phyloP scores from a whole-genome alignment of 2,329 filamentous ascomycete species.

The Trichoderma asperellum region DNA sequence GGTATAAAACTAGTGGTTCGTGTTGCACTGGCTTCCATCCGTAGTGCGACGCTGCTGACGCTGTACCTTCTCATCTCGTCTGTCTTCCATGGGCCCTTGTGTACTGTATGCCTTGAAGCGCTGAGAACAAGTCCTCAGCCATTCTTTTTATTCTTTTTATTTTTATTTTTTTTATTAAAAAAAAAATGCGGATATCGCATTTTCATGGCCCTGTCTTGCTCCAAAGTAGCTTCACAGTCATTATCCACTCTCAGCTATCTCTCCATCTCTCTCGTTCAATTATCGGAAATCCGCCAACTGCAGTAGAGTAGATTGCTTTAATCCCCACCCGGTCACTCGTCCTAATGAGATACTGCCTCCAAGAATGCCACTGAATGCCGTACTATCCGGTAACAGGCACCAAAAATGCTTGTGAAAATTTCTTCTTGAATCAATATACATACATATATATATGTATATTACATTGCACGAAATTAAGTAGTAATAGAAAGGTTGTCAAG shows the following conservation, averaged over 20 bases:
- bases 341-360: neutral
- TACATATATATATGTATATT: too few relatives aligned
- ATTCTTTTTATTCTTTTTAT: too few relatives aligned
- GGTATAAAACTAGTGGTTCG: neutral
- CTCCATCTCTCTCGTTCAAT: too few relatives aligned
- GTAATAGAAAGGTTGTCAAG: too few relatives aligned
- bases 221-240: neutral
- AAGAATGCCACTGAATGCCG: neutral
- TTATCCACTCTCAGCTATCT: neutral
- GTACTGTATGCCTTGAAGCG: neutral
- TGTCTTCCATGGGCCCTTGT: neutral
- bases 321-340: neutral
- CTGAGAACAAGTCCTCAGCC: too few relatives aligned
- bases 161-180: too few relatives aligned
- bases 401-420: too few relatives aligned
- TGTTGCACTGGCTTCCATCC: neutral
- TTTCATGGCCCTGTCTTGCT: neutral
- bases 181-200: neutral
- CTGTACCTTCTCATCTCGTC: neutral
- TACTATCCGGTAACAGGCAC: neutral
- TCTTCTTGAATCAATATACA: too few relatives aligned
- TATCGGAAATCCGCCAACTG: neutral
- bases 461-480: neutral
- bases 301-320: neutral
- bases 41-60: neutral